Conservation (phyloP, 1,139 yeast species). For the Pichia sp. region DNA sequence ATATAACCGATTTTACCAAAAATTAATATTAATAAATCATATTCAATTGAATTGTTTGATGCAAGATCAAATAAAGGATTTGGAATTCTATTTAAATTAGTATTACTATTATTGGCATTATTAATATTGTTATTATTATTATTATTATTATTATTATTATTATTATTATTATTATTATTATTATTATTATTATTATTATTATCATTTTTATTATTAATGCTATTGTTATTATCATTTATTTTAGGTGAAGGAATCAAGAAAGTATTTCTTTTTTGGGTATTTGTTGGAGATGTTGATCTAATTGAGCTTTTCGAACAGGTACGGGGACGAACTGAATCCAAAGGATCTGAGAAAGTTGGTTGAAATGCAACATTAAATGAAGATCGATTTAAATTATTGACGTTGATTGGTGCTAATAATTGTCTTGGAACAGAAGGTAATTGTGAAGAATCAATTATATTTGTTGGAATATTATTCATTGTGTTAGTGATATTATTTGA, state of each 20-base stretch:
- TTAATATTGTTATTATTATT: no score
- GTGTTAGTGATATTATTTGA: neutral
- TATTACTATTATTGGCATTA: no score
- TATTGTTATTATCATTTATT: neutral
- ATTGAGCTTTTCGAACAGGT: neutral
- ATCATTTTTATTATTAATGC: neutral
- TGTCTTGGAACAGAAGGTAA: slow-evolving; percentile 6
- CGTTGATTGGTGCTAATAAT: neutral
- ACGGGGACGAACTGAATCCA: neutral
- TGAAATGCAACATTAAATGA: neutral
- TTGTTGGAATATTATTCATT: neutral
- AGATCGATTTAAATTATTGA: neutral
- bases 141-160: no score
- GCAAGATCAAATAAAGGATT: no score
- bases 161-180: no score
- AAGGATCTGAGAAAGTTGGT: neutral
- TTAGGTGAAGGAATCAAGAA: neutral
- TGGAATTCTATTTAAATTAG: neutral
- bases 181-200: neutral
- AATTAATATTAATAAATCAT: slow-evolving; percentile 4
- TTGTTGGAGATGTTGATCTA: slow-evolving; percentile 2
- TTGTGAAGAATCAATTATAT: neutral
- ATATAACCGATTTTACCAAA: slow-evolving; percentile 2
- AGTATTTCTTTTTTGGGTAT: neutral
- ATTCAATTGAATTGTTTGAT: slow-evolving; percentile 10